Percentiles rank a stretch among this genome's conserved stretches.
phyloP scores from a whole-genome alignment of 2,329 filamentous ascomycete species.

The Mollisia scopiformis region DNA sequence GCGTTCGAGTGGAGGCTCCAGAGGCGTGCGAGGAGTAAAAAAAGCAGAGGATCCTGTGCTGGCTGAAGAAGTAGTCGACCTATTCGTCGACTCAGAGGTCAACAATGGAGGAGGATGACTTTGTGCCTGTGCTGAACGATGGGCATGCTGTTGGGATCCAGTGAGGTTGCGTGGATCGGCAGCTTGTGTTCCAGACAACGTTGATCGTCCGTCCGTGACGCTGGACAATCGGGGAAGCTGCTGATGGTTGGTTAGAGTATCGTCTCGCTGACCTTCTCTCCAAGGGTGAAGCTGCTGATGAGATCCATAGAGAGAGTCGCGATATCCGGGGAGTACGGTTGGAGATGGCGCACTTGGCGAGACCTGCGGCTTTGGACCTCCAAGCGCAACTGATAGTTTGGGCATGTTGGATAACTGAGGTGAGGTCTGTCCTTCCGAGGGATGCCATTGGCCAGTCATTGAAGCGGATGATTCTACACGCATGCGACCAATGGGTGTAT shows the following conservation, averaged over 20 bases:
- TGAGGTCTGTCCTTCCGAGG: constrained; percentile 14
- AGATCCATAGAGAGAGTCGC: constrained; percentile 31
- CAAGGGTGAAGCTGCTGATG: constrained; percentile 31
- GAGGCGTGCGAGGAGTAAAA: constrained; percentile 33
- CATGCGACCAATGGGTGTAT: constrained; percentile 18
- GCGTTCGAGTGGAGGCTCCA: constrained; percentile 35
- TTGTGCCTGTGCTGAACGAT: constrained; percentile 26
- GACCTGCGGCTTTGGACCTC: constrained; percentile 10
- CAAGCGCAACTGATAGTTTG: constrained; percentile 14
- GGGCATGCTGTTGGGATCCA: constrained; percentile 28
- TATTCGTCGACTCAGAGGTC: constrained; percentile 34
- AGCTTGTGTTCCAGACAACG: constrained; percentile 13
- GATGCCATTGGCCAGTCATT: constrained; percentile 26
- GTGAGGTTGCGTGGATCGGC: constrained; percentile 24
- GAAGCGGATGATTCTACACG: constrained; percentile 29
- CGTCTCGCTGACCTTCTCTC: constrained; percentile 32
- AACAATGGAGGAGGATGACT: constrained; percentile 31
- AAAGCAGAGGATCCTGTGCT: constrained; percentile 33
- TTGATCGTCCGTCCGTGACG: constrained; percentile 23
- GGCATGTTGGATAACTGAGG: constrained; percentile 17
- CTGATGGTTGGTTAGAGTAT: constrained; percentile 14
- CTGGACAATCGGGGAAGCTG: constrained; percentile 22
- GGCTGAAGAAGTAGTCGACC: constrained; percentile 29
- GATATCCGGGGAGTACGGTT: constrained; percentile 34
- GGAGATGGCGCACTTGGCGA: constrained; percentile 27